Conservation (phyloP, 2,329 filamentous ascomycete species). For the Aureobasidium mangrovei region DNA sequence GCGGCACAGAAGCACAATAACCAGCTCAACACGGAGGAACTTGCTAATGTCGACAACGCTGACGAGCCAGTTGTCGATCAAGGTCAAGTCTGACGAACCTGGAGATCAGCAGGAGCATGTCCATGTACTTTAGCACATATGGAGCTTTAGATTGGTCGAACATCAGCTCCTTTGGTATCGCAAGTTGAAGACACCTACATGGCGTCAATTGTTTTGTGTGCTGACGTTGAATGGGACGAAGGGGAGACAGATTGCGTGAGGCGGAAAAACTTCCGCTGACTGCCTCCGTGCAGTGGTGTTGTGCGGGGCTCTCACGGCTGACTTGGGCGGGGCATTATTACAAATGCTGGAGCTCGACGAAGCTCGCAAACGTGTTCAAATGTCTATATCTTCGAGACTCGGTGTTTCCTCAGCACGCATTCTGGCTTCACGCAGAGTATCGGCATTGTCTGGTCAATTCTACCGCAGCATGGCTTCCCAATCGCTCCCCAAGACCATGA, state of each 20-base stretch:
- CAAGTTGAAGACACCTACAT: neutral
- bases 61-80: too few relatives aligned
- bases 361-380: neutral
- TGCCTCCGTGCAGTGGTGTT: neutral
- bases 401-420: slow-evolving; percentile 9
- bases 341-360: neutral
- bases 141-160: too few relatives aligned
- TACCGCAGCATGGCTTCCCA: slow-evolving; percentile 33
- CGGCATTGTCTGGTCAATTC: slow-evolving; percentile 21
- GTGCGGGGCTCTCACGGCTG: too few relatives aligned
- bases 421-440: slow-evolving; percentile 19
- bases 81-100: too few relatives aligned
- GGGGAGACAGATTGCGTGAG: neutral
- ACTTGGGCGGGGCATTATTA: slow-evolving; percentile 2
- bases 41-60: too few relatives aligned
- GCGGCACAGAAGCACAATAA: neutral
- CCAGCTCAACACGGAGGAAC: neutral
- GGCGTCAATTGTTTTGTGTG: too few relatives aligned
- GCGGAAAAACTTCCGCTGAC: neutral
- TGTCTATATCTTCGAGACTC: slow-evolving; percentile 13
- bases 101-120: too few relatives aligned
- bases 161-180: too few relatives aligned
- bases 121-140: too few relatives aligned
- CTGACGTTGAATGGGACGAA: too few relatives aligned
- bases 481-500: slow-evolving; percentile 58